Evolutionary conservation across 108 stramenopile species (phyloP).

Genomic region (Chaetoceros tenuissimus): DNA sequence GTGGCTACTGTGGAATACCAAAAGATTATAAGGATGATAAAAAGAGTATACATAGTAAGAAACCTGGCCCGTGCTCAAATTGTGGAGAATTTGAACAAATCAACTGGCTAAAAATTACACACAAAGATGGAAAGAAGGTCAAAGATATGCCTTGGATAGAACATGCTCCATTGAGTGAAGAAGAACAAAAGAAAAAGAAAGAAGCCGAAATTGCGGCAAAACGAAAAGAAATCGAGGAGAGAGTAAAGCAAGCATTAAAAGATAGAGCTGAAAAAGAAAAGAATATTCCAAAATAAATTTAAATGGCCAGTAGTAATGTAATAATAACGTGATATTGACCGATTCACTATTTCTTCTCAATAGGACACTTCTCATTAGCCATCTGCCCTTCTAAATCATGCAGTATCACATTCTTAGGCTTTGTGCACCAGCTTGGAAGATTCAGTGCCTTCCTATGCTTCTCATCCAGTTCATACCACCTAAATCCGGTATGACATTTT

Average conservation of each 20-base stretch:
- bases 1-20: slow-evolving; percentile 12
- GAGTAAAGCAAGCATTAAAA: too few species aligned
- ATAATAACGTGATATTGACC: too few species aligned
- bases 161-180: slow-evolving; percentile 3
- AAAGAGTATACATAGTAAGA: too few species aligned
- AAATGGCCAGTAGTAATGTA: too few species aligned
- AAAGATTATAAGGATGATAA: slow-evolving; percentile 8
- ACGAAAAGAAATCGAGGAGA: too few species aligned
- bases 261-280: too few species aligned
- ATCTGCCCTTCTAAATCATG: neutral
- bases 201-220: neutral
- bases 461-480: slow-evolving; percentile 28
- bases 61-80: slow-evolving; percentile 8
- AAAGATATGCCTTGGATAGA: slow-evolving; percentile 18
- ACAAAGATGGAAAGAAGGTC: neutral
- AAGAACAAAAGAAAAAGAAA: neutral
- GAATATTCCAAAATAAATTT: too few species aligned
- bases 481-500: neutral
- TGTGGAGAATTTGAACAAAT: slow-evolving; percentile 13
- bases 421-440: slow-evolving; percentile 4
- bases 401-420: neutral
- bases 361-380: neutral
- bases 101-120: slow-evolving; percentile 9
- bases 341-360: too few species aligned
- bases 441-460: slow-evolving; percentile 26